Evolutionary conservation across 441 rosid genomes (phyloP).

Genomic region (Kokia cookei): DNA sequence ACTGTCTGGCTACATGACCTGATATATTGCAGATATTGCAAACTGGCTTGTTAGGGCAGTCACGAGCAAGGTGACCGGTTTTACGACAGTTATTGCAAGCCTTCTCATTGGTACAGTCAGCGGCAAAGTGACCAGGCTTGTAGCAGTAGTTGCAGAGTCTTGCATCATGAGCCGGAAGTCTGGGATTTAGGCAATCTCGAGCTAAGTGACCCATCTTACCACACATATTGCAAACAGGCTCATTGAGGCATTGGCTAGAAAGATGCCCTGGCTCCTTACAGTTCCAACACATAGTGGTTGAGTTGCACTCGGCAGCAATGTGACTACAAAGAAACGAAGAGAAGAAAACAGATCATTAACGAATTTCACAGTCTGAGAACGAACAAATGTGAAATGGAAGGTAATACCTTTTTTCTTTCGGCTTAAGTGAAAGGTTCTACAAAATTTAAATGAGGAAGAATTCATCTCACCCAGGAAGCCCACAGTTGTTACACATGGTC

Average conservation of each 20-base stretch:
- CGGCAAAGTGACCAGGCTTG: slow-evolving; percentile 24
- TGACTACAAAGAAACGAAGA: slow-evolving; percentile 8
- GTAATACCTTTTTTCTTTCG: not conserved
- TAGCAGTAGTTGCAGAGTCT: slow-evolving; percentile 40
- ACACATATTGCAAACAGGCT: slow-evolving; percentile 33
- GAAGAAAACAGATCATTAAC: not conserved
- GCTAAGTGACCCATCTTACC: slow-evolving; percentile 31
- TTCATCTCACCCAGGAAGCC: slow-evolving; percentile 12
- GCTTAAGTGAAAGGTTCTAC: not conserved
- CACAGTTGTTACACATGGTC: slow-evolving; percentile 10
- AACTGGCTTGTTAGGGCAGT: slow-evolving; percentile 28
- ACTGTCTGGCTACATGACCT: slow-evolving; percentile 26
- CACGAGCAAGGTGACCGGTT: not conserved
- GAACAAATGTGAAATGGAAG: not conserved
- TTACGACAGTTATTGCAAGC: slow-evolving; percentile 36
- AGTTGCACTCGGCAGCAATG: slow-evolving; percentile 38
- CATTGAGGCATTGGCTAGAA: slow-evolving; percentile 28
- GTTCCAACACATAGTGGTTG: slow-evolving; percentile 36
- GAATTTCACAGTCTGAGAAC: not conserved
- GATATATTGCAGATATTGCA: slow-evolving; percentile 33
- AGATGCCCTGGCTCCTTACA: slow-evolving; percentile 33
- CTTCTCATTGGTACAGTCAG: slow-evolving; percentile 32
- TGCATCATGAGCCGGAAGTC: slow-evolving; percentile 21
- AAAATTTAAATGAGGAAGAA: not conserved
- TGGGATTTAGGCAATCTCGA: slow-evolving; percentile 26